Evolutionary conservation across 257 asterid species (phyloP), one percentile per base, ranked within the genome.

Genomic region (Penstemon newberryi): DNA sequence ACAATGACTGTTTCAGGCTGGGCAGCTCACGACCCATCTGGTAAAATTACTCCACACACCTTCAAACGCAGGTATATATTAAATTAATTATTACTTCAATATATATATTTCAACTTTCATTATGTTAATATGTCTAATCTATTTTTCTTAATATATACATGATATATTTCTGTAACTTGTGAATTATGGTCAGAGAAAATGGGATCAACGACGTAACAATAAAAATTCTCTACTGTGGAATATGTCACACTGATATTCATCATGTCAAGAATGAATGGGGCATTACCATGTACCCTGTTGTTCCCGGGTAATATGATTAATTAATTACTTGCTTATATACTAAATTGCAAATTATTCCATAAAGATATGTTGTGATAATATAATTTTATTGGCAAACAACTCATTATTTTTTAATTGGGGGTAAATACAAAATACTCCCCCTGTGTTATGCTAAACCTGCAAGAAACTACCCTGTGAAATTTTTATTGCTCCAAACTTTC

Each of bases 181-280:
- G 5, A 25, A 3, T 25, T 25, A 25, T 25, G 33, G n/a, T 0
- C 75, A 84, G 89, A 54, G 85, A 79, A 71, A 84, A 84, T 67
- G 87, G 89, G 18, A 62, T 15, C 37, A 61, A 84, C 40, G 89
- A 84, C 39, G 83, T 84, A 4, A 84, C 89, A 13, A 79, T 84
- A 59, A 80, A 75, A 55, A 73, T 84, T 52, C 75, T 81, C 15
- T 84, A 79, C 73, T 85, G 91, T 7, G 88, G 91, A 7, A 78
- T 83, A 8, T 85, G 91, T 39, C 91, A 83, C 85, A 80, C 88
- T 4, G 88, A 83, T 76, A 76, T 85, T 53, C 91, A 83, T 76
- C 58, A 70, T 41, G 79, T 77, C 62, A 83, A 77, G 75, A 79
- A 85, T 33, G 91, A 85, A 13, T 85, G 91, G 91, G 86, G 88